Evolutionary conservation across 441 rosid species (phyloP), one percentile per base, ranked within the genome.

Genomic region (Bocquillonia castaneifolia): DNA sequence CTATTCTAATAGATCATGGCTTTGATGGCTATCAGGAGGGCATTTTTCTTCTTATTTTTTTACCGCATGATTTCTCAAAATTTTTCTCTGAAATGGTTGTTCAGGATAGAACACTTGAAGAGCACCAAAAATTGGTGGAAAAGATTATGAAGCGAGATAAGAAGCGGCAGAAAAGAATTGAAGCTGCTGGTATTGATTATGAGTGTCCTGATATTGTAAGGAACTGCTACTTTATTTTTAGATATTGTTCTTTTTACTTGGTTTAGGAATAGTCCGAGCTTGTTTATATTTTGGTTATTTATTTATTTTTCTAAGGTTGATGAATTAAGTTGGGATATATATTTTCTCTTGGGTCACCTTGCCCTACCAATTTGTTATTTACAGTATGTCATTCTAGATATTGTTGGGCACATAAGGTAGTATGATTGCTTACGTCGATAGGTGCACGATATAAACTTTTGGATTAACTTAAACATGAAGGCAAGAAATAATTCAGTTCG

Each of bases 141-240:
- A 83, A 77, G 80, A 85, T 89, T 59, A 23, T 83, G 67, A 86
- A 88, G 79, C 73, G 81, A 44, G 93, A 83, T 76, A 70, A 78
- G 77, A 91, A 75, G 76, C 84, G 91, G 59, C 79, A 79, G 54
- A 88, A 82, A 83, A 86, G 64, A 76, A 89, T 93, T 70, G 84
- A 81, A 63, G 92, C 85, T 13, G 95, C 92, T 67, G 96, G 93
- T 54, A 81, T 93, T 64, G 89, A 91, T 28, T 93, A 89, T 64
- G 92, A 85, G 59, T 91, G 91, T 85, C 96, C 99, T 1, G 88
- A 82, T 74, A 84, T 93, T 62, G 97, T 93, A 86, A 88, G 98
- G 51, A 63, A 36, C 57, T 36, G 17, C 10, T 22, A 18, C 26
- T 42, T 29, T 50, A 15, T 29, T 48, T 34, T 61, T 15, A 59